Evolutionary conservation across 176 grass and related monocot genomes (phyloP).

Genomic region (Oryza glaberrima): DNA sequence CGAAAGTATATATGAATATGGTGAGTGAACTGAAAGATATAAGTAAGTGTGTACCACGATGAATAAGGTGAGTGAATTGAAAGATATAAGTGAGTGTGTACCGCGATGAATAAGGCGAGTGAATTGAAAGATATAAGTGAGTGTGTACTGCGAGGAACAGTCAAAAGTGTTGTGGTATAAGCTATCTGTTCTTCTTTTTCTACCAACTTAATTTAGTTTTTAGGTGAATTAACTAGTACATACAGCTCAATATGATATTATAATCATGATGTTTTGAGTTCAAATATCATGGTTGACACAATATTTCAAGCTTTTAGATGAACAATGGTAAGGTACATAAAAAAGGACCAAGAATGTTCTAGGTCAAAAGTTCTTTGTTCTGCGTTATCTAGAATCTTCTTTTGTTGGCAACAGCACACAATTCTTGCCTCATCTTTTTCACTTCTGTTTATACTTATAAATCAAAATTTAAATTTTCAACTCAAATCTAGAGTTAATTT

Average conservation of each 20-base stretch:
- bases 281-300: background rate
- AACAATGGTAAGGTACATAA: background rate
- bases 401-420: background rate
- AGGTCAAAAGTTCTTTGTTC: constrained; percentile 18
- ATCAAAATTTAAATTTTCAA: too few species aligned
- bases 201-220: too few species aligned
- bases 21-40: background rate
- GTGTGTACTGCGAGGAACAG: background rate
- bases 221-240: too few species aligned
- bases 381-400: constrained; percentile 29
- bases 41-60: too few species aligned
- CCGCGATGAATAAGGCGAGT: too few species aligned
- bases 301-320: background rate
- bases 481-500: too few species aligned
- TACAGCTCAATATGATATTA: background rate
- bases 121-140: background rate
- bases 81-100: too few species aligned
- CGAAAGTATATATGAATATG: too few species aligned
- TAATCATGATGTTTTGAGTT: background rate
- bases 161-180: background rate
- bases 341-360: background rate
- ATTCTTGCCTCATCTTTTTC: background rate
- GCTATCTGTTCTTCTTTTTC: too few species aligned
- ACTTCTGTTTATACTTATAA: too few species aligned
- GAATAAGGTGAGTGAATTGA: too few species aligned